phyloP scores from a whole-genome alignment of 2,329 filamentous ascomycete genomes.

The Camillea tinctor region DNA sequence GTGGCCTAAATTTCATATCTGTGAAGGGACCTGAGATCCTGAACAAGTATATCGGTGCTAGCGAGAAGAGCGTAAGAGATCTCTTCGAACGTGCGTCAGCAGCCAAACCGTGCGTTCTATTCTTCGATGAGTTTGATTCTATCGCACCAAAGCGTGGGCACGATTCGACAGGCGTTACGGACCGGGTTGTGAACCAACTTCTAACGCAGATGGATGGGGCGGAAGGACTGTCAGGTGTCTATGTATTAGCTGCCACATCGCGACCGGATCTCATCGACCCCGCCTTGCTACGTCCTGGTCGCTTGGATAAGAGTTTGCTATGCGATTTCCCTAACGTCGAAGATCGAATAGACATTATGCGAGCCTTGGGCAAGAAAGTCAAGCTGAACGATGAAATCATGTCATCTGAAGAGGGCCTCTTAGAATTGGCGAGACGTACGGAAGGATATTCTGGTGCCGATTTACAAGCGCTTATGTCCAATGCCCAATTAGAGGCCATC shows the following conservation, averaged over 20 bases:
- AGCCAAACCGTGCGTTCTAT: conserved; percentile 88
- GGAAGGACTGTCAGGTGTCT: conserved; percentile 90
- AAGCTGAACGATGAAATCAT: conserved; percentile 67
- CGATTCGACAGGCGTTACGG: conserved; percentile 96
- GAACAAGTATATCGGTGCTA: conserved; percentile 98
- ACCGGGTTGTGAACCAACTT: conserved; percentile 96
- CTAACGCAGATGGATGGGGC: conserved; percentile 99
- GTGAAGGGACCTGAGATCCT: conserved; percentile 98
- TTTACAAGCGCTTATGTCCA: conserved; percentile 91
- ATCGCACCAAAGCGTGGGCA: conserved; percentile 97
- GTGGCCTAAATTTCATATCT: conserved; percentile 95
- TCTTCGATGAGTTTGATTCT: conserved; percentile 98
- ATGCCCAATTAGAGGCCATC: conserved; percentile 94
- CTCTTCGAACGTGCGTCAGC: conserved; percentile 90
- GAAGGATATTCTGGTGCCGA: conserved; percentile 94
- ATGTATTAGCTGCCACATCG: conserved; percentile 91
- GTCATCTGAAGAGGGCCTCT: conserved; percentile 53
- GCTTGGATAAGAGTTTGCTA: conserved; percentile 87
- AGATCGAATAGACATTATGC: conserved; percentile 86
- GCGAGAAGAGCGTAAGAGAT: conserved; percentile 93
- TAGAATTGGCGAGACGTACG: conserved; percentile 75
- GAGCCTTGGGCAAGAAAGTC: conserved; percentile 78
- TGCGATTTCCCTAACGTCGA: conserved; percentile 82
- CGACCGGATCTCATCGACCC: conserved; percentile 95
- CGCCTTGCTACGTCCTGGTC: conserved; percentile 83